Evolutionary conservation across 139 green algal species (phyloP), one percentile per base, ranked within the genome.

Genomic region (Auxenochlorella protothecoides): DNA sequence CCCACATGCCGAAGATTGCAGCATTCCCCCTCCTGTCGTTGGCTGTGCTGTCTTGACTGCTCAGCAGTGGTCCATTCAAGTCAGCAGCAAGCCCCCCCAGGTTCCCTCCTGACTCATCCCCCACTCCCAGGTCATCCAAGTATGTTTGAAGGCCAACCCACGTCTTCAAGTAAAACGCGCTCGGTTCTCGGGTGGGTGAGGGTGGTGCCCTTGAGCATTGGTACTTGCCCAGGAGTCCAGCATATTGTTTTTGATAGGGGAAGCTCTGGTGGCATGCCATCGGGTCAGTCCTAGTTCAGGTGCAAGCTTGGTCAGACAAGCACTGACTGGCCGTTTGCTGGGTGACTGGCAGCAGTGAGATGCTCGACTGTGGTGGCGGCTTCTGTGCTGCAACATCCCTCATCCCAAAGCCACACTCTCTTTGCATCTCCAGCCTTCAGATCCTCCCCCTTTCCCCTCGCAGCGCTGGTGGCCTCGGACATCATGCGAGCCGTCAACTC

Each of bases 161-260:
- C 75, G 82, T 5, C 76, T 97, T 55, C 54, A 66, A 5, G 80
- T 96, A 12, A 79, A 82, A 61, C 85, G 95, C 14, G 95, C 95
- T 2, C 82, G 87, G 53, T 99, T 99, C 81, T 97, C 89, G n/a
- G 81, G 68, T 66, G 44, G 52, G 9, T 16, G 55, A 55, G 12
- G 3, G 2, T 7, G 27, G 27, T 44, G 27, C 27, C 27, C 1
- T 44, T 44, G 27, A 44, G 27, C 27, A 44, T 44, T 44, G 27
- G 27, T 44, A 44, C 27, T 44, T 44, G 27, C 27, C 27, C 27
- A 44, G 27, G 27, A 44, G 27, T 44, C 27, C 27, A 44, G 27
- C 27, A 44, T 44, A 44, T 44, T 44, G 27, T 44, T 44, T 44
- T 44, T 44, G 27, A 1, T 2, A 44, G 27, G 27, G 27, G 27